These are phyloP conservation scores for Ophiostoma sp. DNA, from an alignment of 2,329 filamentous ascomycete species.

Conservation along the genomic window DNA sequence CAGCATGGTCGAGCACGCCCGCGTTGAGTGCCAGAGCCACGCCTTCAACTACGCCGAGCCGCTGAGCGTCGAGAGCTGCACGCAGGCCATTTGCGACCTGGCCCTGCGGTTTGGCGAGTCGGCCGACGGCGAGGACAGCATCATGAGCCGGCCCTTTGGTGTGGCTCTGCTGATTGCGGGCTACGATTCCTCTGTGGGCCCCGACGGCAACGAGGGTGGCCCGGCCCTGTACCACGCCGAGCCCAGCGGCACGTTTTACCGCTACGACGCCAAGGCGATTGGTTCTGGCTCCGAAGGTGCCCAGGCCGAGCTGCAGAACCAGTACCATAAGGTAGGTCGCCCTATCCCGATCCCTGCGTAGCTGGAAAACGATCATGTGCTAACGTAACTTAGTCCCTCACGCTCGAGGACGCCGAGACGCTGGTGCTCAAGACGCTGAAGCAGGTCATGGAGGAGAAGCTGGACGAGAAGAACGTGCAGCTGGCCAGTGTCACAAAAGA, in stretches of 20 bases:
- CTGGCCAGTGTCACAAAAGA: slow-evolving; percentile 97
- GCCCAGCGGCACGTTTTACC: slow-evolving; percentile 96
- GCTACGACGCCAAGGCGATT: slow-evolving; percentile 98
- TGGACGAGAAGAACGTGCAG: slow-evolving; percentile 98
- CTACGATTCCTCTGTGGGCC: slow-evolving; percentile 59
- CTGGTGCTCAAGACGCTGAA: slow-evolving; percentile 96
- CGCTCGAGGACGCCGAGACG: slow-evolving; percentile 88
- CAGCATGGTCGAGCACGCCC: slow-evolving; percentile 97
- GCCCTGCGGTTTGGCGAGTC: slow-evolving; percentile 96
- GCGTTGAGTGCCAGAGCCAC: slow-evolving; percentile 96
- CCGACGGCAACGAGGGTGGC: slow-evolving; percentile 67
- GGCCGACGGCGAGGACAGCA: slow-evolving; percentile 95
- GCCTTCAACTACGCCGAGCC: slow-evolving; percentile 97
- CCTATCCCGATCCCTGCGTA: no score
- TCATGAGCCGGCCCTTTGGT: slow-evolving; percentile 97
- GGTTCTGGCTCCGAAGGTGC: slow-evolving; percentile 96
- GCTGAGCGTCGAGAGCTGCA: slow-evolving; percentile 94
- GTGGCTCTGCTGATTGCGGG: slow-evolving; percentile 95
- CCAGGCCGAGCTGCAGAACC: slow-evolving; percentile 96
- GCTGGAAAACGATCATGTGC: no score
- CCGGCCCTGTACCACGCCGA: slow-evolving; percentile 97
- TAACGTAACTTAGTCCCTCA: slow-evolving; percentile 66
- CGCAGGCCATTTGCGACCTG: slow-evolving; percentile 97
- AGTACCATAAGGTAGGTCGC: slow-evolving; percentile 79
- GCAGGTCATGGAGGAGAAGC: slow-evolving; percentile 99